phyloP scores from a whole-genome alignment of 768 basidiomycete genomes.

The Boletus sensibilis region DNA sequence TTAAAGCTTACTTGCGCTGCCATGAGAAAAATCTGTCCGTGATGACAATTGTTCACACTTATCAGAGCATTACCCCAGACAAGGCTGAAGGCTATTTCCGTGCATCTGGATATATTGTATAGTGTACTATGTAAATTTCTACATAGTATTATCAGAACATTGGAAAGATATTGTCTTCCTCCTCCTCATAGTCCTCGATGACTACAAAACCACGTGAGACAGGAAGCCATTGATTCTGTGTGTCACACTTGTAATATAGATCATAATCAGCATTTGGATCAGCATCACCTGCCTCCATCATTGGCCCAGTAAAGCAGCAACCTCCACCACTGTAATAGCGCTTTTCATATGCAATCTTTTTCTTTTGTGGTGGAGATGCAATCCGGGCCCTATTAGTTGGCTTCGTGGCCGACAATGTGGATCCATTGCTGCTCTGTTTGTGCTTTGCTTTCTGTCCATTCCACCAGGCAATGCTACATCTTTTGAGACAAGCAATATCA shows the following conservation, averaged over 20 bases:
- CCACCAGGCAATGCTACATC: too few species aligned
- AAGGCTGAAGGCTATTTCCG: conserved; percentile 3
- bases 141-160: neutral
- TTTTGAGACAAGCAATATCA: conserved; percentile 3
- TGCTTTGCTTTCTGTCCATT: too few species aligned
- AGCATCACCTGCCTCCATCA: neutral
- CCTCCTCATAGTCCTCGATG: neutral
- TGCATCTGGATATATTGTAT: conserved; percentile 5
- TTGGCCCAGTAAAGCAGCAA: neutral
- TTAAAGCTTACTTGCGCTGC: neutral
- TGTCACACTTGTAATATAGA: conserved; percentile 3
- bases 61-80: conserved; percentile 1
- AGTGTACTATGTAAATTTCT: neutral
- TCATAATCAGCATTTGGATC: neutral
- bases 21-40: neutral
- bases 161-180: neutral
- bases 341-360: conserved; percentile 2
- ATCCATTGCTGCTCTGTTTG: too few species aligned
- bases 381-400: too few species aligned
- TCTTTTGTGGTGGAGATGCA: neutral
- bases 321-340: neutral
- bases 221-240: conserved; percentile 1
- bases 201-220: conserved; percentile 2
- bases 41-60: neutral
- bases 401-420: too few species aligned